These are phyloP conservation scores for Ascochyta fabae DNA, from an alignment of 2,329 filamentous ascomycete genomes.

Conservation along the genomic window DNA sequence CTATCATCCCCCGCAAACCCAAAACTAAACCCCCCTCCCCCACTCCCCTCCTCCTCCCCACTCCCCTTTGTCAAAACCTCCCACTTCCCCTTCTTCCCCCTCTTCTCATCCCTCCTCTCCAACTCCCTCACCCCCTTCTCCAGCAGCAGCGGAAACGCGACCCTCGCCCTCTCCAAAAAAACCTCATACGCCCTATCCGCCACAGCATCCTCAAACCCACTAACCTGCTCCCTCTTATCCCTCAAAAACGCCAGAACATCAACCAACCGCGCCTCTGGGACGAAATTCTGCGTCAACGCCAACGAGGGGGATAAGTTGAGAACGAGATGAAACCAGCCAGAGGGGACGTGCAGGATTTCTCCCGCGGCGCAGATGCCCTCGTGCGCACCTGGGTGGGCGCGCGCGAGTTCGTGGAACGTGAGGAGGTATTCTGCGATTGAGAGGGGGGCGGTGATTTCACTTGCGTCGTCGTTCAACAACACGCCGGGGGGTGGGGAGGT, in stretches of 20 bases:
- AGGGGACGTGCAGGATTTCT: constrained; percentile 90
- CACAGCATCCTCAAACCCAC: constrained; percentile 78
- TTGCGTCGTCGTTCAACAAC: constrained; percentile 85
- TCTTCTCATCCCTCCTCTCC: constrained; percentile 63
- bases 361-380: constrained; percentile 86
- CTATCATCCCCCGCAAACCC: constrained; percentile 64
- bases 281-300: constrained; percentile 94
- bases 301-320: constrained; percentile 86
- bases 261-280: constrained; percentile 74
- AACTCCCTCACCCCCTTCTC: constrained; percentile 69
- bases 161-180: constrained; percentile 73
- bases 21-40: constrained; percentile 66
- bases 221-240: constrained; percentile 84
- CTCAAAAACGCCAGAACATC: constrained; percentile 81
- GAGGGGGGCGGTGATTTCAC: constrained; percentile 90
- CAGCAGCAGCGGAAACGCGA: constrained; percentile 68
- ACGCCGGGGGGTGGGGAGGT: constrained; percentile 81
- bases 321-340: constrained; percentile 96
- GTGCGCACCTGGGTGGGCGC: constrained; percentile 74
- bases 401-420: constrained; percentile 84
- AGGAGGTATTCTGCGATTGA: constrained; percentile 98
- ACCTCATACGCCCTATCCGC: constrained; percentile 71
- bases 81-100: constrained; percentile 77
- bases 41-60: constrained; percentile 61
- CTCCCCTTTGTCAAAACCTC: constrained; percentile 72